phyloP scores from a whole-genome alignment of 2,329 filamentous ascomycete species.

The Aspergillus phoenicis region DNA sequence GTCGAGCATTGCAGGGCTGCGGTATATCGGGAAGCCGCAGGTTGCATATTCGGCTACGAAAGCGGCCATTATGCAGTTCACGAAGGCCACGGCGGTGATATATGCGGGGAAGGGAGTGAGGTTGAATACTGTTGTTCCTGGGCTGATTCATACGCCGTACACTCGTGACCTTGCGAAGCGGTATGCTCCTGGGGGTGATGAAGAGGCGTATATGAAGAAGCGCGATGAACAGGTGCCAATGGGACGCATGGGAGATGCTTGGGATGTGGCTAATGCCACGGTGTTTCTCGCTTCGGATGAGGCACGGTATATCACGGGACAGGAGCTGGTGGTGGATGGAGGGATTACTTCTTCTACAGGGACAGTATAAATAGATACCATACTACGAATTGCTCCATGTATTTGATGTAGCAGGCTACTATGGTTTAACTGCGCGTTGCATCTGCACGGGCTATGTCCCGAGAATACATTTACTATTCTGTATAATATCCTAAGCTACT shows the following conservation, averaged over 20 bases:
- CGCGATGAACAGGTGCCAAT: slow-evolving; percentile 31
- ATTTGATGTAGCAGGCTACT: background rate
- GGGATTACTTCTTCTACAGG: slow-evolving; percentile 34
- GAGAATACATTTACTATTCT: too few species aligned
- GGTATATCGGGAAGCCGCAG: slow-evolving; percentile 57
- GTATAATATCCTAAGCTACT: background rate
- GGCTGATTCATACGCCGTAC: slow-evolving; percentile 60
- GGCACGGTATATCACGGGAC: slow-evolving; percentile 39
- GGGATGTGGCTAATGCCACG: slow-evolving; percentile 38
- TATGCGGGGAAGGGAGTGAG: slow-evolving; percentile 39
- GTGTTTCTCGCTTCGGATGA: slow-evolving; percentile 35
- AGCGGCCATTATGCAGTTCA: slow-evolving; percentile 56
- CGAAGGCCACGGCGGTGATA: slow-evolving; percentile 53
- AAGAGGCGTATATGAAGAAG: slow-evolving; percentile 42
- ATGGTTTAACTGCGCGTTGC: too few species aligned
- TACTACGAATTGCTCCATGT: background rate
- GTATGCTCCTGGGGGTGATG: slow-evolving; percentile 47
- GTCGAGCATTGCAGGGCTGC: slow-evolving; percentile 55
- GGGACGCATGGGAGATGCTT: slow-evolving; percentile 36
- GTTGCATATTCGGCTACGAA: slow-evolving; percentile 58
- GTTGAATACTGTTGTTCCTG: slow-evolving; percentile 59
- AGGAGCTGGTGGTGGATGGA: slow-evolving; percentile 42
- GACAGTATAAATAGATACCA: background rate
- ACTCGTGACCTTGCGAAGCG: slow-evolving; percentile 50
- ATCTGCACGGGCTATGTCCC: too few species aligned